A percentile compares a stretch with the other conserved stretches of the same genome.
Conservation (phyloP, 2,329 filamentous ascomycete genomes). For the Pseudocercospora cruenta region DNA sequence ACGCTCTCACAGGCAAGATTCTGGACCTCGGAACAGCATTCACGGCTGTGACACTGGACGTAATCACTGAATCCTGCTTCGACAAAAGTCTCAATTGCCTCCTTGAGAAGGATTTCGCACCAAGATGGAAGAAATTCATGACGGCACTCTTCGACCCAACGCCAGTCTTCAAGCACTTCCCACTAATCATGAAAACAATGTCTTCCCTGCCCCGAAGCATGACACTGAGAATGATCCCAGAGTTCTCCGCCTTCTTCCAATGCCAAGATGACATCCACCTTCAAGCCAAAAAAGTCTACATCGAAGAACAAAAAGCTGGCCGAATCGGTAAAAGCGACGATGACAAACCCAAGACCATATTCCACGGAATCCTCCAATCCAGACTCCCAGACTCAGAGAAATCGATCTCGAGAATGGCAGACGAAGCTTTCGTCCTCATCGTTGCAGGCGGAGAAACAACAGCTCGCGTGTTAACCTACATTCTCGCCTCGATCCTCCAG, state of each 20-base stretch:
- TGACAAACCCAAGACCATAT: conserved; percentile 14
- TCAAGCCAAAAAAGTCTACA: conserved; percentile 4
- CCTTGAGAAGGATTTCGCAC: conserved; percentile 4
- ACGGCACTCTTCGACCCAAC: conserved; percentile 6
- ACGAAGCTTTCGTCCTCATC: conserved; percentile 18
- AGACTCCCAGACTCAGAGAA: conserved; percentile 11
- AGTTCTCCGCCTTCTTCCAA: conserved; percentile 12
- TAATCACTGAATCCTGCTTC: conserved; percentile 16
- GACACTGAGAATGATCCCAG: conserved; percentile 3
- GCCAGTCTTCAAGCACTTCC: conserved; percentile 12
- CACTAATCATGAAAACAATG: conserved; percentile 7
- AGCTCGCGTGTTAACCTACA: conserved; percentile 4
- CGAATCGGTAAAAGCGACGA: background rate
- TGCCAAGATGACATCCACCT: background rate
- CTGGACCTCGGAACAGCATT: conserved; percentile 14
- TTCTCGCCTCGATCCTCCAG: conserved; percentile 7
- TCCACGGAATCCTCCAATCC: conserved; percentile 17
- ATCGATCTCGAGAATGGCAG: conserved; percentile 3
- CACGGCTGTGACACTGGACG: conserved; percentile 15
- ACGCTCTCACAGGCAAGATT: background rate
- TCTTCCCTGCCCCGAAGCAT: background rate
- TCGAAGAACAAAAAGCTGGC: background rate
- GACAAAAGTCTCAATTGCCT: conserved; percentile 10
- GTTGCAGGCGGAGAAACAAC: conserved; percentile 22
- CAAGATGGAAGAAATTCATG: conserved; percentile 15